Evolutionary conservation across 2,329 filamentous ascomycete genomes (phyloP), one percentile per base, ranked within the genome.

Genomic region (Truncatella angustata): DNA sequence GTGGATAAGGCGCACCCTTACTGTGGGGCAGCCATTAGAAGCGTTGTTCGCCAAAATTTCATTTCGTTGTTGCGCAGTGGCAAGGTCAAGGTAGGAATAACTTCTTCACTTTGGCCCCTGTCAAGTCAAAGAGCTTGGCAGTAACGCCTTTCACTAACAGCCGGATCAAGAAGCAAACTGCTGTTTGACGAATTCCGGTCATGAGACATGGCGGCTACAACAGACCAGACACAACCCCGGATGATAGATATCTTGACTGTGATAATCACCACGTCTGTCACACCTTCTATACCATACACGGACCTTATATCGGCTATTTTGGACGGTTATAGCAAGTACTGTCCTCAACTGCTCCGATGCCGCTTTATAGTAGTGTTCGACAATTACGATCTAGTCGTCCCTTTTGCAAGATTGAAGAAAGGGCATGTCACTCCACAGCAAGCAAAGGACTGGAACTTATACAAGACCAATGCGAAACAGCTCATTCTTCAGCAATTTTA

Each of bases 241-340:
- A n/a, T 44, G 21, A 21, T 14, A 5, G 14, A 44, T 44, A 37
- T 61, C 21, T 39, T 78, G 32, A 77, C 74, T 0, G 61, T 78
- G 47, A 72, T 82, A 44, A 72, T 82, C 56, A 81, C 79, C 1
- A 82, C 79, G 0, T 82, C 79, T 2, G 73, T 79, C 0, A 82
- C 79, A 0, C 79, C 79, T 0, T 82, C 79, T 1, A 73, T 76
- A 0, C 79, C 79, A 0, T 75, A 76, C 0, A 77, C 77, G 0
- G 78, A 80, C 14, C 72, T 82, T 0, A 56, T 82, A n/a, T 70
- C 70, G 0, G 60, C 73, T 0, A 72, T 81, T 2, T 47, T 81
- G 2, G 56, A 63, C 3, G 79, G 77, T 0, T 80, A 80, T 55
- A 64, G 65, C 14, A 42, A 43, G 0, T 65, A 79, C 57, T 81